Evolutionary conservation across 192 early-diverging fungal genomes (phyloP).

Genomic region (Entomortierella beljakovae): DNA sequence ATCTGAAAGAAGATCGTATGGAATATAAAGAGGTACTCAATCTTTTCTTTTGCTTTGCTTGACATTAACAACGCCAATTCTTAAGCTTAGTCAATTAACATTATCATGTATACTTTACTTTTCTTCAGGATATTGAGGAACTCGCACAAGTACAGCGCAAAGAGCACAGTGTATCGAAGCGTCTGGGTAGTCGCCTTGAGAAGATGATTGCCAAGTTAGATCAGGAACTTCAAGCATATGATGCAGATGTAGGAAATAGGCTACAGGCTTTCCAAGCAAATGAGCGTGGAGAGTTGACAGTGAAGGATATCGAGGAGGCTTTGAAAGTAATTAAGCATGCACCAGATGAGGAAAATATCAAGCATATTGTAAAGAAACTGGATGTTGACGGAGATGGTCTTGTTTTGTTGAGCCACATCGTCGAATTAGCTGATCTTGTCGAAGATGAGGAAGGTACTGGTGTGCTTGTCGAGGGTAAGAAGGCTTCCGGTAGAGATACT

Average conservation of each 20-base stretch:
- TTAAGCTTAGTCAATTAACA: background rate
- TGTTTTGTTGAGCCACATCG: constrained; percentile 71
- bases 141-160: constrained; percentile 63
- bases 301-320: constrained; percentile 75
- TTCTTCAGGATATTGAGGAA: constrained; percentile 64
- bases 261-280: constrained; percentile 76
- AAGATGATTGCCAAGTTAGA: constrained; percentile 86
- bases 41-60: background rate
- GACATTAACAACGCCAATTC: background rate
- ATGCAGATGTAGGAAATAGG: constrained; percentile 69
- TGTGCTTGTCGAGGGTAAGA: constrained; percentile 62
- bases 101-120: background rate
- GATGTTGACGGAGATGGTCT: constrained; percentile 79
- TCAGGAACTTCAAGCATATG: constrained; percentile 73
- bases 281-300: constrained; percentile 72
- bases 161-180: constrained; percentile 65
- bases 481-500: constrained; percentile 22
- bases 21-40: constrained; percentile 71
- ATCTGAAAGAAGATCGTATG: constrained; percentile 69
- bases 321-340: constrained; percentile 74
- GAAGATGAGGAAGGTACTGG: constrained; percentile 75
- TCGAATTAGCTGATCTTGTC: constrained; percentile 63
- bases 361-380: constrained; percentile 78
- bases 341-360: constrained; percentile 76
- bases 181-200: constrained; percentile 76